Conservation (phyloP, 345 rosid species). For the Theobroma cacao region DNA sequence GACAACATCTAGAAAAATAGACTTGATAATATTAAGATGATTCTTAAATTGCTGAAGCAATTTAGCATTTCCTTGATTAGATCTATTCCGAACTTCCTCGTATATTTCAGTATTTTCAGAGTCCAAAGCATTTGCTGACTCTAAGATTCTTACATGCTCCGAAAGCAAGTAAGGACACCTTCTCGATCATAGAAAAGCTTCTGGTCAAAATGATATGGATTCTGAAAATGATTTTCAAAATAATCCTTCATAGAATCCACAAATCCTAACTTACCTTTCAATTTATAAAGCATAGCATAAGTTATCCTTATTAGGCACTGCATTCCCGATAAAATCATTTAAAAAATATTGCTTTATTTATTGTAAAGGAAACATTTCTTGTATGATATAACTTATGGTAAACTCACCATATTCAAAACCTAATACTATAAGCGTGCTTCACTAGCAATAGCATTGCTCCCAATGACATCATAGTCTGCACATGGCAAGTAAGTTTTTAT, state of each 20-base stretch:
- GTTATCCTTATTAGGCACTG: no score
- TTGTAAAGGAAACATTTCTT: no score
- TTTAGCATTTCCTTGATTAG: slow-evolving; percentile 27
- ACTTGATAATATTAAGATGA: not conserved
- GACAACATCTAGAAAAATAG: slow-evolving; percentile 2
- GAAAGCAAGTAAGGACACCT: slow-evolving; percentile 23
- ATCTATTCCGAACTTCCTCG: slow-evolving; percentile 18
- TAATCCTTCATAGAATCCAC: slow-evolving; percentile 35
- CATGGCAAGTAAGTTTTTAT: no score
- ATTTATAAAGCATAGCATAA: no score
- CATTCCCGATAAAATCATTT: no score
- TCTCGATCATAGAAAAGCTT: slow-evolving; percentile 35
- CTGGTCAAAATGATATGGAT: slow-evolving; percentile 35
- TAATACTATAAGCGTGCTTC: no score
- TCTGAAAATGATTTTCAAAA: slow-evolving; percentile 36
- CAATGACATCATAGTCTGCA: no score
- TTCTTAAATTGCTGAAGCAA: slow-evolving; percentile 19
- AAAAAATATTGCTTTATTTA: no score
- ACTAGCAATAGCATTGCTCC: no score
- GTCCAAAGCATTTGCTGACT: slow-evolving; percentile 15
- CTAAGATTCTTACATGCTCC: slow-evolving; percentile 15
- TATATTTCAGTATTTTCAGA: slow-evolving; percentile 5
- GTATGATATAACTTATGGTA: no score
- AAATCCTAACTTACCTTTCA: no score
- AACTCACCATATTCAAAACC: no score